These are phyloP conservation scores for Syncephalis plumigaleata DNA, from an alignment of 371 early-diverging fungal genomes.

Conservation along the genomic window DNA sequence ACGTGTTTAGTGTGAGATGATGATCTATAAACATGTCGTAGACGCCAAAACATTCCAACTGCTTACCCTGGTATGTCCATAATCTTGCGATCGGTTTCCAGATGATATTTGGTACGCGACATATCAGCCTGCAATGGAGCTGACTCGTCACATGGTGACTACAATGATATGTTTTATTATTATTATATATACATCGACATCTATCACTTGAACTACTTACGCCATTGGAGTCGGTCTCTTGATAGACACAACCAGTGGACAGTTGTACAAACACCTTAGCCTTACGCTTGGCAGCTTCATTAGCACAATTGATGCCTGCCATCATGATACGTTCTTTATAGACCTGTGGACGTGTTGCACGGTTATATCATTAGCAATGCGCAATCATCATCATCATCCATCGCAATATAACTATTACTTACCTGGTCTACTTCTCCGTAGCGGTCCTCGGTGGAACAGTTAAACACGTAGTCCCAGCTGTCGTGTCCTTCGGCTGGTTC, in stretches of 20 bases:
- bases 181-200: background rate
- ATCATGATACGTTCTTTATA: background rate
- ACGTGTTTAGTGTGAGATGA: no score
- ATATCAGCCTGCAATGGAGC: background rate
- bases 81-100: background rate
- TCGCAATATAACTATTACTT: slow-evolving; percentile 6
- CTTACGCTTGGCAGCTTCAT: slow-evolving; percentile 19
- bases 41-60: background rate
- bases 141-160: background rate
- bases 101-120: background rate
- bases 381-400: no score
- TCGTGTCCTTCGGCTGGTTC: background rate
- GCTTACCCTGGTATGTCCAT: background rate
- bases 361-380: no score
- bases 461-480: background rate
- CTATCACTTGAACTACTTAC: background rate
- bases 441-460: background rate
- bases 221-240: slow-evolving; percentile 38
- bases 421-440: slow-evolving; percentile 44
- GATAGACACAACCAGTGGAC: slow-evolving; percentile 82
- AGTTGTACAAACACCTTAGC: slow-evolving; percentile 61
- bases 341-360: background rate
- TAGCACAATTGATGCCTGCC: background rate
- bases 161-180: background rate
- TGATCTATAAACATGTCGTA: background rate